Evolutionary conservation across 495 filamentous ascomycete species (phyloP).

Genomic region (Lasiosphaeria ovina): DNA sequence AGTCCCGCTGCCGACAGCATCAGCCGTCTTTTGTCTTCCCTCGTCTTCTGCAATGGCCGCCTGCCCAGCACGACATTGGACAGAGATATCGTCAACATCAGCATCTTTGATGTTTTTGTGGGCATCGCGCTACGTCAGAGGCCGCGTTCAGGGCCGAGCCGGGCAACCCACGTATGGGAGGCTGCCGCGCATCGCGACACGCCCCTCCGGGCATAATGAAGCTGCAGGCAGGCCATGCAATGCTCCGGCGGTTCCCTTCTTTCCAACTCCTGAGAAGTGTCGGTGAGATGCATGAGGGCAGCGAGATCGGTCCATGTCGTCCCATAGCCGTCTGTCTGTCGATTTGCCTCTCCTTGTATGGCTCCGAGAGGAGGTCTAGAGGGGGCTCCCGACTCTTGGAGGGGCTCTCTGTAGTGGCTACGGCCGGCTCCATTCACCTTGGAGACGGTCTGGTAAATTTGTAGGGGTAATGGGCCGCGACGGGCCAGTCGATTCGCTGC

Average conservation of each 20-base stretch:
- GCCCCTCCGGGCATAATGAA: slow-evolving; percentile 22
- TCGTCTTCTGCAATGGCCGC: slow-evolving; percentile 17
- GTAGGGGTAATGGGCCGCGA: slow-evolving; percentile 8
- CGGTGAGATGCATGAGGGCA: slow-evolving; percentile 26
- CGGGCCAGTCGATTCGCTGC: slow-evolving; percentile 11
- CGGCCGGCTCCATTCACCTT: slow-evolving; percentile 18
- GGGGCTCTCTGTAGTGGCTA: neutral
- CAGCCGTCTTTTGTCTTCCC: slow-evolving; percentile 15
- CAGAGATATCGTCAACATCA: slow-evolving; percentile 26
- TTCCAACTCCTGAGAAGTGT: slow-evolving; percentile 23
- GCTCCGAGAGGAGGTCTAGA: slow-evolving; percentile 2
- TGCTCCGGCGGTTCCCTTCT: slow-evolving; percentile 8
- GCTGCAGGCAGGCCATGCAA: slow-evolving; percentile 23
- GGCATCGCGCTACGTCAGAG: slow-evolving; percentile 34
- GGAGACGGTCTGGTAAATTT: slow-evolving; percentile 17
- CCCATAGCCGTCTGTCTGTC: slow-evolving; percentile 15
- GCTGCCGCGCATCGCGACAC: slow-evolving; percentile 24
- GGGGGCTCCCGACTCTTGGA: neutral
- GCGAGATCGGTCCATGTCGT: slow-evolving; percentile 22
- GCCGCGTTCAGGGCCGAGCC: slow-evolving; percentile 15
- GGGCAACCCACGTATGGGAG: slow-evolving; percentile 25
- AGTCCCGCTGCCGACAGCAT: slow-evolving; percentile 3
- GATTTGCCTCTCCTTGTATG: slow-evolving; percentile 19
- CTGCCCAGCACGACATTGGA: slow-evolving; percentile 22
- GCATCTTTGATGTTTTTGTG: slow-evolving; percentile 23